Conservation (phyloP, 257 asterid species). For the Nicotiana benthamiana region DNA sequence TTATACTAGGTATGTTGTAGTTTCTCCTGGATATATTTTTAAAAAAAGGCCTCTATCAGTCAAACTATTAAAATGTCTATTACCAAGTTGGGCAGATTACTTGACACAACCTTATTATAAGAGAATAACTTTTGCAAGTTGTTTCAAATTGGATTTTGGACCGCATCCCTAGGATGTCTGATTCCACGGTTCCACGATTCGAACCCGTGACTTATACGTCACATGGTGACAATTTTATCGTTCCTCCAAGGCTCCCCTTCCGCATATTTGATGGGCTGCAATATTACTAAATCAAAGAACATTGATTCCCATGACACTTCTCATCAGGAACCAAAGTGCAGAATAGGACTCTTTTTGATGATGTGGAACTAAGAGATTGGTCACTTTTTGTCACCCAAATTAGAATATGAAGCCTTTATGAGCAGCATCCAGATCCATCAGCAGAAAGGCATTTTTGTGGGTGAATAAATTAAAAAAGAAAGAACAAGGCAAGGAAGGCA, state of each 20-base stretch:
- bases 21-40: background rate
- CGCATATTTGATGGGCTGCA: background rate
- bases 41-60: background rate
- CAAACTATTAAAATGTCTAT: background rate
- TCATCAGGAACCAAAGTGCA: background rate
- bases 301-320: conserved; percentile 5
- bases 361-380: conserved; percentile 5
- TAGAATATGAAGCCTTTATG: background rate
- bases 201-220: no score
- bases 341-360: background rate
- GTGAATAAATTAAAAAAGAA: conserved; percentile 6
- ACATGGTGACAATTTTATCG: no score
- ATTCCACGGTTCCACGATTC: no score
- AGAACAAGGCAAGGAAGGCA: conserved; percentile 20
- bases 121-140: background rate
- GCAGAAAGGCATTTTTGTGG: conserved; percentile 1
- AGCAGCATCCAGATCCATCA: conserved; percentile 14
- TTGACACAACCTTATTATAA: background rate
- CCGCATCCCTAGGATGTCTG: no score
- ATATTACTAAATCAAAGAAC: background rate
- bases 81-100: background rate
- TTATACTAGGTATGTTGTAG: no score
- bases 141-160: no score
- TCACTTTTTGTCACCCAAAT: no score
- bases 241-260: no score